phyloP scores from a whole-genome alignment of 768 basidiomycete genomes.

The Tubosaeta sp. region DNA sequence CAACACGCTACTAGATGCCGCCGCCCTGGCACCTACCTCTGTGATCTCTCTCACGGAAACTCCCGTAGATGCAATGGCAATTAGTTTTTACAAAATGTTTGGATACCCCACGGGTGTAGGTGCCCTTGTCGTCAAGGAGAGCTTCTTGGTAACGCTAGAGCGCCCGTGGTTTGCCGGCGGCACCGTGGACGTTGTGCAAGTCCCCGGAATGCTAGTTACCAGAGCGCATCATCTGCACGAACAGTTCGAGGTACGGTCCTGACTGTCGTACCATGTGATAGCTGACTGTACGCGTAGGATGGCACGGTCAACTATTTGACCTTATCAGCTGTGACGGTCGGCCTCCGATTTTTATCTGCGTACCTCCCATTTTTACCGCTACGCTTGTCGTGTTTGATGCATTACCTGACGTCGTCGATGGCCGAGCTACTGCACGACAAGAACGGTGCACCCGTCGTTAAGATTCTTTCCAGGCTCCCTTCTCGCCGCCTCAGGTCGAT shows the following conservation, averaged over 20 bases:
- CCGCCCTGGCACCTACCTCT: conserved; percentile 74
- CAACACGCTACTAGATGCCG: conserved; percentile 74
- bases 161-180: conserved; percentile 87
- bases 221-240: conserved; percentile 57
- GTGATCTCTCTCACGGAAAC: conserved; percentile 59
- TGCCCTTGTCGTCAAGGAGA: conserved; percentile 69
- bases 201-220: conserved; percentile 68
- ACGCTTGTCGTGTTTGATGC: conserved; percentile 65
- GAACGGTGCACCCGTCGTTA: conserved; percentile 56
- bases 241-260: conserved; percentile 64
- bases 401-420: conserved; percentile 56
- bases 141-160: conserved; percentile 54
- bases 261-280: not conserved
- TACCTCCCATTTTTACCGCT: conserved; percentile 78
- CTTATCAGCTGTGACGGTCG: conserved; percentile 73
- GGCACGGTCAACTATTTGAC: conserved; percentile 82
- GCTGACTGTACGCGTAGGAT: conserved; percentile 45
- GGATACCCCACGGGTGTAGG: conserved; percentile 85
- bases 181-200: conserved; percentile 78
- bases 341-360: conserved; percentile 70
- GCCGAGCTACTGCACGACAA: conserved; percentile 57
- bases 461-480: conserved; percentile 64
- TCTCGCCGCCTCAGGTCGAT: conserved; percentile 48
- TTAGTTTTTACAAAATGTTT: conserved; percentile 90
- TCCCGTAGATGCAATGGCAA: conserved; percentile 75